These are phyloP conservation scores for Cicer judaicum DNA, from an alignment of 306 rosid species.

Conservation along the genomic window DNA sequence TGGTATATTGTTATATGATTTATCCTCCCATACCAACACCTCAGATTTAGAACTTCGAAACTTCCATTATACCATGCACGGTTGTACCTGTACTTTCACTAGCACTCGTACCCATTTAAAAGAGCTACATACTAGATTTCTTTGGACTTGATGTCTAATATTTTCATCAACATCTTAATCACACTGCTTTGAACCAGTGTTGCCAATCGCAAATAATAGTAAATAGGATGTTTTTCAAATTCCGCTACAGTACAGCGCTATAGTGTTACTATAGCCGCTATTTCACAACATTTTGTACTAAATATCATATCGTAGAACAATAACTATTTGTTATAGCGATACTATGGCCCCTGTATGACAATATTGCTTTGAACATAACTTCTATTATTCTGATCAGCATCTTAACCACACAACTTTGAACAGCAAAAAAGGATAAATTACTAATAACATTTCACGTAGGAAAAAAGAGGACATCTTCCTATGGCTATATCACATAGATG, in stretches of 20 bases:
- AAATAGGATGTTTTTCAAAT: too few relatives aligned
- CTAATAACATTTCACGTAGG: not conserved
- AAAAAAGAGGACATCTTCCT: not conserved
- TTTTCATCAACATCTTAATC: slow-evolving; percentile 1
- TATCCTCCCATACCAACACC: not conserved
- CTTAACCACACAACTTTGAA: slow-evolving; percentile 19
- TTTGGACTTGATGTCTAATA: slow-evolving; percentile 20
- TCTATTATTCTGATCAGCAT: slow-evolving; percentile 12
- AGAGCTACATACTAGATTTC: slow-evolving; percentile 3
- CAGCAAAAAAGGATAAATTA: not conserved
- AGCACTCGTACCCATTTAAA: not conserved
- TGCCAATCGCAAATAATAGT: too few relatives aligned
- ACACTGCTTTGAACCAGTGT: slow-evolving; percentile 1
- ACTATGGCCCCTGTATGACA: too few relatives aligned
- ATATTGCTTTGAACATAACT: not conserved
- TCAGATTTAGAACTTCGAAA: not conserved
- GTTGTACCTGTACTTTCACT: not conserved
- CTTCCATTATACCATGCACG: not conserved
- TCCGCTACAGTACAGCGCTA: too few relatives aligned
- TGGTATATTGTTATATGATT: not conserved
- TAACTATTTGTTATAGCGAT: too few relatives aligned
- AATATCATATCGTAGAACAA: too few relatives aligned
- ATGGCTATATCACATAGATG: not conserved
- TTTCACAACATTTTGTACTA: too few relatives aligned
- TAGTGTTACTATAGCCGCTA: too few relatives aligned